Evolutionary conservation across 78 protist genomes (phyloP), one percentile per base, ranked within the genome.

Genomic region (Speleostelium caveatum): DNA sequence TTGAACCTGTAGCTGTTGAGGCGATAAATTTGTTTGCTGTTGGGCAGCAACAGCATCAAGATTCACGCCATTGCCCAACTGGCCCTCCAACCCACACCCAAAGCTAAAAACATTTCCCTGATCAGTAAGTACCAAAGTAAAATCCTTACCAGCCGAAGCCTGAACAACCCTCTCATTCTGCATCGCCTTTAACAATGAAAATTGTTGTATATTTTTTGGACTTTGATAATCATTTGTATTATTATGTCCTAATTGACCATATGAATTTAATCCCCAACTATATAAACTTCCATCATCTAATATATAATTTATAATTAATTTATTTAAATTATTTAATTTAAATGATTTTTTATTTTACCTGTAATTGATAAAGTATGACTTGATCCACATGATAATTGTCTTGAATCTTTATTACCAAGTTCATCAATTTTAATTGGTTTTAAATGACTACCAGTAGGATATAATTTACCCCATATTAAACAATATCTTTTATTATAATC

Each of bases 221-320:
- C 2, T 19, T 4, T 49, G 2, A 69, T 41, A 42, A 26, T 69
- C 33, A 39, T 55, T 41, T 21, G 59, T 22, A 58, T 91, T 88
- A 26, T 91, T 86, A 72, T 83, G 95, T 8, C 91, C 90, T 16
- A 91, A 66, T 56, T 91, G 95, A 28, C 95, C 95, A 36, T 26
- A 36, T 24, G 72, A 10, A 68, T 91, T 91, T 6, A 75, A 36
- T 32, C 95, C 95, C 90, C 90, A 91, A n/a, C 66, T 41, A 63
- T 73, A 80, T 4, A 79, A 17, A 53, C 79, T 87, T n/a, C 94
- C 94, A 28, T 32, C n/a, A n/a, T n/a, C n/a, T n/a, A n/a, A n/a
- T n/a, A n/a, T n/a, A n/a, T n/a, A n/a, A n/a, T n/a, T n/a, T n/a
- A n/a, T n/a, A n/a, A n/a, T n/a, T n/a, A n/a, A n/a, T n/a, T n/a